Evolutionary conservation across 306 rosid species (phyloP).

Genomic region (Crotalaria pallida): DNA sequence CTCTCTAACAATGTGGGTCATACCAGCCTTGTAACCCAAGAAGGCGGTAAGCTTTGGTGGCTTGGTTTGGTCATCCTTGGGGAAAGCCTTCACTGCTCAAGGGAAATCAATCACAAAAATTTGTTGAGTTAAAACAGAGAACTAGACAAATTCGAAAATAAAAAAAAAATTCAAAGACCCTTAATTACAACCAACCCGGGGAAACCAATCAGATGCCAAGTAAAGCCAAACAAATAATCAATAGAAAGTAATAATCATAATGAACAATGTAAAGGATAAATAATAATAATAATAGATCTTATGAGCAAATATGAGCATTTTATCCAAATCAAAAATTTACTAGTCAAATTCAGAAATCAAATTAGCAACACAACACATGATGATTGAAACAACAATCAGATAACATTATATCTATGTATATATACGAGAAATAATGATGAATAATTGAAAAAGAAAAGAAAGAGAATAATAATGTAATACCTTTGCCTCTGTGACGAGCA

Average conservation of each 20-base stretch:
- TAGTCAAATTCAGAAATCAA: not conserved
- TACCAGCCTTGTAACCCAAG: conserved; percentile 83
- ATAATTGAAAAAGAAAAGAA: not conserved
- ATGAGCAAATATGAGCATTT: too few relatives aligned
- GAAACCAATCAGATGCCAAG: not conserved
- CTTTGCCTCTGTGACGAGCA: conserved; percentile 80
- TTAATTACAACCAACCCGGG: not conserved
- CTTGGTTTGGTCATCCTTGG: conserved; percentile 69
- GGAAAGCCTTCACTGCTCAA: conserved; percentile 79
- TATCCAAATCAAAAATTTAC: not conserved
- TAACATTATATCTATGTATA: too few relatives aligned
- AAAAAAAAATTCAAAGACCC: not conserved
- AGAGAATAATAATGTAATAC: too few relatives aligned
- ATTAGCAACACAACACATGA: too few relatives aligned
- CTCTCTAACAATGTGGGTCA: conserved; percentile 87
- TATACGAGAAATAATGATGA: too few relatives aligned
- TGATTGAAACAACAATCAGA: not conserved
- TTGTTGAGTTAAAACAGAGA: too few relatives aligned
- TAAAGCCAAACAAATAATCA: not conserved
- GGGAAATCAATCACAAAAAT: not conserved
- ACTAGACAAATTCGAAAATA: not conserved
- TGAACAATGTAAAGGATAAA: not conserved
- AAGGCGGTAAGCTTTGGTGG: conserved; percentile 70
- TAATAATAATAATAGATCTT: not conserved
- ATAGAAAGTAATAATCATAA: not conserved